Conservation (phyloP, 495 filamentous ascomycete species). For the Hypoxylon subgilvum region DNA sequence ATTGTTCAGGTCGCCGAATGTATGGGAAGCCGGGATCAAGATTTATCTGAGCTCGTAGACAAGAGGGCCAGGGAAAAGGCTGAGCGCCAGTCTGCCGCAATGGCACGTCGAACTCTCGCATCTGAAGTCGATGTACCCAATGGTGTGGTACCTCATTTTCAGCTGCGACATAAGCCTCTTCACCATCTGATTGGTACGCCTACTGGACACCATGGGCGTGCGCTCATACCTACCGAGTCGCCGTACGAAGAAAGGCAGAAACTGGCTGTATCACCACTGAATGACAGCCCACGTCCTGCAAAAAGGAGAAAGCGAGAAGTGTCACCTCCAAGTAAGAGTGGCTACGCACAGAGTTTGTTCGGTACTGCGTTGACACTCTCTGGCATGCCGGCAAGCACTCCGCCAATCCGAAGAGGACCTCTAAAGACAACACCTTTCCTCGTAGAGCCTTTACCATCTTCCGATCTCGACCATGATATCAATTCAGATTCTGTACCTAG, state of each 20-base stretch:
- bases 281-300: conserved; percentile 29
- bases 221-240: conserved; percentile 52
- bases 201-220: conserved; percentile 58
- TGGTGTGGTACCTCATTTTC: conserved; percentile 33
- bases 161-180: conserved; percentile 51
- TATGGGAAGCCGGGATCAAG: conserved; percentile 73
- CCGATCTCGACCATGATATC: conserved; percentile 10
- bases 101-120: conserved; percentile 34
- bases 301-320: conserved; percentile 49
- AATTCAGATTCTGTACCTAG: not conserved
- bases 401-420: conserved; percentile 31
- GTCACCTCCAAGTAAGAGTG: conserved; percentile 51
- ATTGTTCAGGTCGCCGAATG: conserved; percentile 80
- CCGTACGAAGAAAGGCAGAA: conserved; percentile 58
- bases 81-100: conserved; percentile 46
- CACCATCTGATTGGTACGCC: conserved; percentile 55
- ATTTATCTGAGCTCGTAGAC: conserved; percentile 73
- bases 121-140: conserved; percentile 9
- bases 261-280: conserved; percentile 14
- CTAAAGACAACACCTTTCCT: conserved; percentile 11
- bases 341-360: conserved; percentile 60
- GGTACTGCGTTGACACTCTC: conserved; percentile 55
- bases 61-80: conserved; percentile 63
- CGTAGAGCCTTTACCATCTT: conserved; percentile 14
- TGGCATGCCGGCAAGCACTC: conserved; percentile 47